Percentiles rank a stretch among this genome's conserved stretches.
Evolutionary conservation across 108 stramenopile genomes (phyloP).

Genomic region (Craspedostauros australis): DNA sequence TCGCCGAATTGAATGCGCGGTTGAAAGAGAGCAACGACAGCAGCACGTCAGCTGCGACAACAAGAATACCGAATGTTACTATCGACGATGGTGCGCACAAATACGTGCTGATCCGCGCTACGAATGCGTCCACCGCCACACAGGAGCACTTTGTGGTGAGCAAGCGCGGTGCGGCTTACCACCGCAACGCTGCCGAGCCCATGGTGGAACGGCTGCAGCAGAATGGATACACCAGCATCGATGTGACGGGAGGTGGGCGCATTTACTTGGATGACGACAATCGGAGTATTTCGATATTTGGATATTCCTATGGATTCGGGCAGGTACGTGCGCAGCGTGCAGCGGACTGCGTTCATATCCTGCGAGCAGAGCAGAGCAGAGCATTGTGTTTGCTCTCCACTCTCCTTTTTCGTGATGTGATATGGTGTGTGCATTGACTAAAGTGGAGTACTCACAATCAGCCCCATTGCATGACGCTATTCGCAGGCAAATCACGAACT

Average conservation of each 20-base stretch:
- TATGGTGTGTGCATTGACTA: too few species aligned
- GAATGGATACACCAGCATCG: constrained; percentile 51
- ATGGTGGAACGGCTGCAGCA: constrained; percentile 46
- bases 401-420: constrained; percentile 2
- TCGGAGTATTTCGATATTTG: constrained; percentile 61
- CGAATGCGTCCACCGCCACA: constrained; percentile 12
- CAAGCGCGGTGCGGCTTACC: constrained; percentile 50
- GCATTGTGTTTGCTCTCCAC: too few species aligned
- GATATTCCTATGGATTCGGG: constrained; percentile 78
- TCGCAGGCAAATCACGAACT: constrained; percentile 57
- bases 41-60: neutral
- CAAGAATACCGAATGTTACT: constrained; percentile 43
- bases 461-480: too few species aligned
- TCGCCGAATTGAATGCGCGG: constrained; percentile 49
- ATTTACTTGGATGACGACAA: constrained; percentile 38
- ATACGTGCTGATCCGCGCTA: constrained; percentile 69
- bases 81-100: constrained; percentile 74
- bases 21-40: constrained; percentile 8
- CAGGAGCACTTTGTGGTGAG: constrained; percentile 58
- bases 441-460: too few species aligned
- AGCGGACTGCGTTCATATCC: too few species aligned
- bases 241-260: constrained; percentile 70
- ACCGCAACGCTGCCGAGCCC: constrained; percentile 75
- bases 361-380: too few species aligned
- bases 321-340: too few species aligned